phyloP scores from a whole-genome alignment of 1,139 yeast genomes.

The Meyerozyma guilliermondii region DNA sequence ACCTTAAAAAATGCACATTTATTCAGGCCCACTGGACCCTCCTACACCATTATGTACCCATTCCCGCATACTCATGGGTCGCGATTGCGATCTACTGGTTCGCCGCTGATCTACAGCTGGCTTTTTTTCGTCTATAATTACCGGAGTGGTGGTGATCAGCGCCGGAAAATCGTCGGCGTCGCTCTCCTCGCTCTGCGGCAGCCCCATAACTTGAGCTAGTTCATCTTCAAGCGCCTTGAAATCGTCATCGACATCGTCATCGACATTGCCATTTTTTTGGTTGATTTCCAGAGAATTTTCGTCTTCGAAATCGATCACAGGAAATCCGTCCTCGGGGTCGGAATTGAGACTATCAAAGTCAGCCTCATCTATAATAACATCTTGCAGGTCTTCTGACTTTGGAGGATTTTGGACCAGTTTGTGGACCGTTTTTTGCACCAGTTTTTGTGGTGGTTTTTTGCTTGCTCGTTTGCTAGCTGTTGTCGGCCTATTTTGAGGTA shows the following conservation, averaged over 20 bases:
- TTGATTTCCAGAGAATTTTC: not conserved
- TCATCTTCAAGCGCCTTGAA: constrained; percentile 43
- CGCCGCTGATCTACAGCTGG: not conserved
- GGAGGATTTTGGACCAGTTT: not conserved
- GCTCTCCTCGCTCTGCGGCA: constrained; percentile 22
- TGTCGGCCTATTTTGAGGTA: not conserved
- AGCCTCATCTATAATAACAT: constrained; percentile 1
- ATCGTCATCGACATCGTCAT: constrained; percentile 33
- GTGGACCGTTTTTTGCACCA: not conserved
- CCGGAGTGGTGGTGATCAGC: constrained; percentile 3
- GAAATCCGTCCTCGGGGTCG: not conserved
- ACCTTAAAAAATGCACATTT: constrained; percentile 1
- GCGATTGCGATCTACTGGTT: constrained; percentile 2
- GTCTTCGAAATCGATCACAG: not conserved
- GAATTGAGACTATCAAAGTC: constrained; percentile 1
- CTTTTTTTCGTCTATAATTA: constrained; percentile 8
- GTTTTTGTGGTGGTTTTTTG: not conserved
- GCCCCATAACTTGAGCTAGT: constrained; percentile 35
- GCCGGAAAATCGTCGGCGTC: constrained; percentile 20
- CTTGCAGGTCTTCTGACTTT: not conserved
- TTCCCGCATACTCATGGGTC: constrained; percentile 13
- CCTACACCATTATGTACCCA: constrained; percentile 8
- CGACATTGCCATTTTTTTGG: constrained; percentile 5
- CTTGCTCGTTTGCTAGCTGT: not conserved
- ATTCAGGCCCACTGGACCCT: constrained; percentile 13